A percentile compares a stretch with the other conserved stretches of the same genome.
These are phyloP conservation scores for Pyricularia grisea DNA, from an alignment of 2,329 filamentous ascomycete species.

Conservation along the genomic window DNA sequence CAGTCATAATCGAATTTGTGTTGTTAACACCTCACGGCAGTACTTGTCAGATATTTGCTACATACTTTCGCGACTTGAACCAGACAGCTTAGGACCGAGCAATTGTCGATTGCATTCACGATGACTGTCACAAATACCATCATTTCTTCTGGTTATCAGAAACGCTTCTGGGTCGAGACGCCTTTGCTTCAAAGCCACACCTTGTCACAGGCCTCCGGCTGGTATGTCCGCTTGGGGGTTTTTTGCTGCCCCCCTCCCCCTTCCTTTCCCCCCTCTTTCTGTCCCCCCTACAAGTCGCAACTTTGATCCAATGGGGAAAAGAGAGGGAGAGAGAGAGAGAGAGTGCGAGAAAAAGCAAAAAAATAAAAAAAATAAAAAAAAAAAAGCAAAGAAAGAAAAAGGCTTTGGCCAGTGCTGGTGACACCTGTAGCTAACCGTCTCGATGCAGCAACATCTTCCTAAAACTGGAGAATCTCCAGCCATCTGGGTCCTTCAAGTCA, in stretches of 20 bases:
- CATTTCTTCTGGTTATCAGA: not conserved
- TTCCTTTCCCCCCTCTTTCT: too few species aligned
- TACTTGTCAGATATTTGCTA: not conserved
- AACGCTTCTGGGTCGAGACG: not conserved
- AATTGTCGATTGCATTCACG: not conserved
- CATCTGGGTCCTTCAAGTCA: constrained; percentile 83
- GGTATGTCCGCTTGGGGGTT: constrained; percentile 9
- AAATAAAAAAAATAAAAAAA: too few species aligned
- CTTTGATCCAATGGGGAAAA: not conserved
- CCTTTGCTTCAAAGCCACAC: not conserved
- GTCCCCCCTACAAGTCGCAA: not conserved
- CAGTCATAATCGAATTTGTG: not conserved
- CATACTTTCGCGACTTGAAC: not conserved
- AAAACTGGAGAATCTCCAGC: constrained; percentile 75
- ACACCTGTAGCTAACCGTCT: not conserved
- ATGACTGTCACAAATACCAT: not conserved
- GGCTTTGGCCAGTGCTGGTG: not conserved
- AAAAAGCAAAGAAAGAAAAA: not conserved
- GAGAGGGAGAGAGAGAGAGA: not conserved
- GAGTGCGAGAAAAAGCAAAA: too few species aligned
- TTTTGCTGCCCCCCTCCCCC: too few species aligned
- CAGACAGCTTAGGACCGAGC: not conserved
- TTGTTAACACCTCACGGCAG: too few species aligned
- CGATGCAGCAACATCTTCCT: constrained; percentile 59
- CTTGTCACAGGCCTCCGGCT: not conserved